These are phyloP conservation scores for Takashimella tepidaria DNA, from an alignment of 1,284 basidiomycete genomes.

Conservation along the genomic window DNA sequence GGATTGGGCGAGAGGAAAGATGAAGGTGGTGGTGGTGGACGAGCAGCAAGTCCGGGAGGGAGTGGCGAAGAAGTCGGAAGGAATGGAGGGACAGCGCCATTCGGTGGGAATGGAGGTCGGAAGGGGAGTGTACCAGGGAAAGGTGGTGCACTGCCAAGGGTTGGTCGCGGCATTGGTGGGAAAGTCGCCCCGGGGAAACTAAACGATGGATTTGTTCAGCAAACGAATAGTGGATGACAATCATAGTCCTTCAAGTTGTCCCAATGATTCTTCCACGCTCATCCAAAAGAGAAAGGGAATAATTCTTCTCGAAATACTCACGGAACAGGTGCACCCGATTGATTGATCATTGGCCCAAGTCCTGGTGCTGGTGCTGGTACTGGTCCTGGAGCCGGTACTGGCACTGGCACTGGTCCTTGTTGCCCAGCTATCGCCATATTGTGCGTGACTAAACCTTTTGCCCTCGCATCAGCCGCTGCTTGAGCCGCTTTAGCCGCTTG, in stretches of 20 bases:
- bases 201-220: constrained; percentile 17
- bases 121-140: constrained; percentile 24
- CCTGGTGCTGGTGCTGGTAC: constrained; percentile 27
- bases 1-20: constrained; percentile 25
- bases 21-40: constrained; percentile 26
- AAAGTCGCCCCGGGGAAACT: not conserved
- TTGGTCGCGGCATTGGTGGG: constrained; percentile 32
- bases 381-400: no score
- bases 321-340: no score
- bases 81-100: constrained; percentile 30
- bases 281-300: no score
- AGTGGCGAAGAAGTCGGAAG: no score
- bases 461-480: constrained; percentile 45
- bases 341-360: not conserved
- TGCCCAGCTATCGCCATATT: no score
- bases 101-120: constrained; percentile 29
- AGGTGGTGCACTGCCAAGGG: constrained; percentile 25
- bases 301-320: no score
- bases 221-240: constrained; percentile 55
- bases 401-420: no score
- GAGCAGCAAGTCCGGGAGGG: constrained; percentile 21
- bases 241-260: constrained; percentile 5
- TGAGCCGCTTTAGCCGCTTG: constrained; percentile 37
- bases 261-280: not conserved
- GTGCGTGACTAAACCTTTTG: constrained; percentile 58